phyloP scores from a whole-genome alignment of 2,329 filamentous ascomycete species.

The Cordyceps pruinosa region DNA sequence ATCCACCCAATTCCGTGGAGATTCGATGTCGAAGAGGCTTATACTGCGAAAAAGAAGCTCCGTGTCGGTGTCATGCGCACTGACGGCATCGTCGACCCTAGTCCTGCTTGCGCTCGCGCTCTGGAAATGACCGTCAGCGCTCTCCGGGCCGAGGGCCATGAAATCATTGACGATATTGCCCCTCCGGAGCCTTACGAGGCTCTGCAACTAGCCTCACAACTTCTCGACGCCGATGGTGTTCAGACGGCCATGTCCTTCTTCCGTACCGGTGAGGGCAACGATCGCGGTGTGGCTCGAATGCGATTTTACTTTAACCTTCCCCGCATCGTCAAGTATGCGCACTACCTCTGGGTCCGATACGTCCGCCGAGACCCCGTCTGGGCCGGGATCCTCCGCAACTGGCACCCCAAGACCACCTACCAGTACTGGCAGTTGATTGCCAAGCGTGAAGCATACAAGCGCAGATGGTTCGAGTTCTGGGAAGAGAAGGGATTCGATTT shows the following conservation, averaged over 20 bases:
- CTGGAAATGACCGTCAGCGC: conserved; percentile 64
- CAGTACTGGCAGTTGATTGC: conserved; percentile 80
- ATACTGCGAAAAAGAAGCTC: conserved; percentile 54
- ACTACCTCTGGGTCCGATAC: conserved; percentile 86
- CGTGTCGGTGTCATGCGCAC: conserved; percentile 71
- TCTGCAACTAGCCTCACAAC: conserved; percentile 67
- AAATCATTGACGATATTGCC: conserved; percentile 55
- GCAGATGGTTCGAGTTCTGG: conserved; percentile 82
- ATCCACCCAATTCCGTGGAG: conserved; percentile 84
- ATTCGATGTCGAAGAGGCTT: conserved; percentile 51
- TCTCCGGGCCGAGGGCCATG: conserved; percentile 65
- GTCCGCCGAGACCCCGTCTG: conserved; percentile 68
- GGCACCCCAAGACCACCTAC: conserved; percentile 64
- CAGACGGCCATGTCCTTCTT: conserved; percentile 72
- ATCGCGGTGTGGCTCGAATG: conserved; percentile 70
- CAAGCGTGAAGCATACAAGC: conserved; percentile 70
- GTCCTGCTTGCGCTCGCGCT: conserved; percentile 75
- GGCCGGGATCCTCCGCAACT: conserved; percentile 69
- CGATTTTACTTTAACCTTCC: conserved; percentile 66
- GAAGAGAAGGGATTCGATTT: conserved; percentile 65
- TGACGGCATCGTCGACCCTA: conserved; percentile 78
- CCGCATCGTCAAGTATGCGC: conserved; percentile 69
- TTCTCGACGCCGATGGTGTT: conserved; percentile 81
- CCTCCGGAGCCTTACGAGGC: conserved; percentile 69
- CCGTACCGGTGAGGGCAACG: conserved; percentile 69